phyloP scores from a whole-genome alignment of 208 protist genomes.

The Leishmania braziliensis region DNA sequence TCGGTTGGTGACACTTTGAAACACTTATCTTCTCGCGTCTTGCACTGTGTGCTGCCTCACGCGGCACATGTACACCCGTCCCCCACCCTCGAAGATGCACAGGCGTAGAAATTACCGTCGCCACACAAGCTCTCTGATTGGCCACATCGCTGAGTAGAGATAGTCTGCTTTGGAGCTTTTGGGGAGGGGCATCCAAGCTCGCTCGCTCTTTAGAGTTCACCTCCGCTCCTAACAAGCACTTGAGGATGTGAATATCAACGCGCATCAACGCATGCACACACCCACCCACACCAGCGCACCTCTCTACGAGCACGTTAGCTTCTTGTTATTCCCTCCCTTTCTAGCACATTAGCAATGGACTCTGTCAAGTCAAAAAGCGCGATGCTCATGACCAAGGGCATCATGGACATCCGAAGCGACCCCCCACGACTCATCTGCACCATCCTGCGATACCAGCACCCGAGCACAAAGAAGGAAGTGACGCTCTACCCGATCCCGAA shows the following conservation, averaged over 20 bases:
- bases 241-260: neutral
- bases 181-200: neutral
- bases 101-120: neutral
- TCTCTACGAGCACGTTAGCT: neutral
- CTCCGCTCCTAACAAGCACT: neutral
- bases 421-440: constrained; percentile 70
- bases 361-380: constrained; percentile 63
- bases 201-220: neutral
- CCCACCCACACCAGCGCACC: neutral
- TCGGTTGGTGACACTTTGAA: neutral
- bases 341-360: constrained; percentile 33
- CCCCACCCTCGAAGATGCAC: neutral
- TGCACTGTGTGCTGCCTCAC: neutral
- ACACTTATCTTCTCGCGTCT: too few relatives aligned
- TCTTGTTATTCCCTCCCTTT: neutral
- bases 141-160: neutral
- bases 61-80: neutral
- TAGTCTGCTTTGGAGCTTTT: neutral
- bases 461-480: constrained; percentile 72
- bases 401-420: constrained; percentile 81
- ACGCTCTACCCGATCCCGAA: constrained; percentile 81
- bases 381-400: constrained; percentile 84
- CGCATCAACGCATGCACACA: neutral
- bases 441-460: constrained; percentile 69
- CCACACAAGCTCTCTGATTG: neutral